Base-by-base conservation (phyloP, 139 green algal genomes). In the Auxenochlorella pyrenoidosa region DNA sequence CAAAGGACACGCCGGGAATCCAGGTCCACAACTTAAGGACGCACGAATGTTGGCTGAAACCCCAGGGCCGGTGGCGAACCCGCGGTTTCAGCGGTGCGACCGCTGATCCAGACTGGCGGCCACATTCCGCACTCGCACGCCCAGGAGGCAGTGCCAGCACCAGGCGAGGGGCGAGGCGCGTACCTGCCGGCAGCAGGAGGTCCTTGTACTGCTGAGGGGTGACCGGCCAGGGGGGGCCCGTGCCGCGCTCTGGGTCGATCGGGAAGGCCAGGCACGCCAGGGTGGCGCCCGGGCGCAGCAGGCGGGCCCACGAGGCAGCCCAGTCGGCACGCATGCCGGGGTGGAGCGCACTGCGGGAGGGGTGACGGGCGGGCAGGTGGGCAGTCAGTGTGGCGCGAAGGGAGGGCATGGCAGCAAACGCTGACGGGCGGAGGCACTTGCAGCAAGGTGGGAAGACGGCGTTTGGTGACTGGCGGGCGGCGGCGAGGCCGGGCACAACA, bases 211-310 rank as follows among this genome's bases (percentile, higher is more conserved):
- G 79, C 65, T 94, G 77, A 3, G 85, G 84, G 4, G 83, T 90
- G 0, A 96, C 84, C 21, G 91, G 89, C 87, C 90, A 96, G n/a
- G 94, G 94, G 60, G 94, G 94, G 6, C 83, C 84, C 19, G 54
- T 71, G 10, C 54, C 44, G 32, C 34, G 41, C 24, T 66, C 59
- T 2, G 90, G 51, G 28, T 93, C 84, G 4, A 96, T 38, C 22
- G 94, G 94, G 82, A 96, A 97, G 24, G 93, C 89, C 15, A 94
- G 86, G 32, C 92, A 92, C 54, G 94, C 82, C 41, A 96, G 88
- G 75, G 87, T 13, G 0, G 89, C 94, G 22, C 92, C 94, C 0
- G 86, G 87, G 6, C 38, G 43, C 34, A 97, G 59, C 54, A 86
- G 83, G 24, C 87, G 66, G 12, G 79, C 65, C 92, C 93, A 97